Evolutionary conservation across 2,329 filamentous ascomycete species (phyloP).

Genomic region (Cercospora berteroae): DNA sequence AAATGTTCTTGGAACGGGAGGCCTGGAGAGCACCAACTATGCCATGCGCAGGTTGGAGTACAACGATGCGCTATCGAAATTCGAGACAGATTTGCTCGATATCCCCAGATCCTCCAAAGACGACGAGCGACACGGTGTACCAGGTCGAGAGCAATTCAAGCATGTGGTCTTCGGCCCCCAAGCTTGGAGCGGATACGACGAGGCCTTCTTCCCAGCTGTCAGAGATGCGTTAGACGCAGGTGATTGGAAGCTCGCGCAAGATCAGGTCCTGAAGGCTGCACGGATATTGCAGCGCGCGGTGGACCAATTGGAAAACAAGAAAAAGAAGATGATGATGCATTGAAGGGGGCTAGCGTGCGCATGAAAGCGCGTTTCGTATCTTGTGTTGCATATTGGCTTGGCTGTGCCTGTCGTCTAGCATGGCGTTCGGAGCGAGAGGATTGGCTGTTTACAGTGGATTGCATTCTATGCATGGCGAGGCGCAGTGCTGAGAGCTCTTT

Average conservation of each 20-base stretch:
- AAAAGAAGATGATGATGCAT: slow-evolving; percentile 4
- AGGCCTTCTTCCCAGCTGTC: slow-evolving; percentile 76
- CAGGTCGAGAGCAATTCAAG: slow-evolving; percentile 88
- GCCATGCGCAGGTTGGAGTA: slow-evolving; percentile 68
- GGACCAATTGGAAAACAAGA: slow-evolving; percentile 40
- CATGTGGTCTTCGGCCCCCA: slow-evolving; percentile 87
- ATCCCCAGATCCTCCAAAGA: slow-evolving; percentile 46
- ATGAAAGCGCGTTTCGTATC: neutral
- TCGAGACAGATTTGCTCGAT: slow-evolving; percentile 83
- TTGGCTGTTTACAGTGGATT: neutral
- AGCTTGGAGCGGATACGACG: slow-evolving; percentile 68
- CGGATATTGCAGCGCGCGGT: slow-evolving; percentile 64
- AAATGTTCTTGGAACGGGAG: slow-evolving; percentile 63
- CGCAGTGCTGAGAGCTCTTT: neutral
- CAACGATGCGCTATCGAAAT: slow-evolving; percentile 74
- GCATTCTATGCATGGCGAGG: neutral
- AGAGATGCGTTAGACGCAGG: slow-evolving; percentile 71
- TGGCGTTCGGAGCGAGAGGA: neutral
- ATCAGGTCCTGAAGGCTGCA: slow-evolving; percentile 69
- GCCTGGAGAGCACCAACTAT: slow-evolving; percentile 71
- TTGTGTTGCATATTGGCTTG: neutral
- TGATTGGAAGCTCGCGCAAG: slow-evolving; percentile 68
- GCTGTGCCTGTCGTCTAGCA: neutral
- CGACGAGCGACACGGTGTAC: slow-evolving; percentile 49
- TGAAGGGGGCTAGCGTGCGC: neutral